phyloP scores from a whole-genome alignment of 768 basidiomycete species.

The Sistotremastrum suecicum region DNA sequence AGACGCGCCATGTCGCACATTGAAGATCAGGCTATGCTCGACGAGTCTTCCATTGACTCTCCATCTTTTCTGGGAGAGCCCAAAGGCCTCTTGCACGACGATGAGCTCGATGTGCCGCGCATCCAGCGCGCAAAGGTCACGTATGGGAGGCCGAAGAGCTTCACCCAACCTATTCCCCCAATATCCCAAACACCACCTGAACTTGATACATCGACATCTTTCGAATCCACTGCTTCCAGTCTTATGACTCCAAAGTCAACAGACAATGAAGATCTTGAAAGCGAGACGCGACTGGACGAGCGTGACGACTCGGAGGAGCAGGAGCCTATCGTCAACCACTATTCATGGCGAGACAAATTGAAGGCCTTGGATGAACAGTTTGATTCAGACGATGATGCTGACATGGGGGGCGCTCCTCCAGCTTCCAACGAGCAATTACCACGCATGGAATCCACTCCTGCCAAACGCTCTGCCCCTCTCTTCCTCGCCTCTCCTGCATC shows the following conservation, averaged over 20 bases:
- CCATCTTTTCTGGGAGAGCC: too few species aligned
- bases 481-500: background rate
- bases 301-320: background rate
- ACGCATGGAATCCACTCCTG: background rate
- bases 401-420: background rate
- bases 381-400: background rate
- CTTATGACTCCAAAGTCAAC: too few species aligned
- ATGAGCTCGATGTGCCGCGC: too few species aligned
- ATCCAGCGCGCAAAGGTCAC: constrained; percentile 1
- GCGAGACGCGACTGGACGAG: background rate
- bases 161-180: too few species aligned
- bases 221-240: too few species aligned
- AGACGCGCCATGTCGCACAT: too few species aligned
- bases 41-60: too few species aligned
- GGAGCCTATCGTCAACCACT: background rate
- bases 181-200: too few species aligned
- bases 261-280: background rate
- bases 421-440: background rate
- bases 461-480: background rate
- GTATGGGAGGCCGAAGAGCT: constrained; percentile 2
- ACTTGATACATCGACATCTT: too few species aligned
- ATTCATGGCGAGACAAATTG: constrained; percentile 1
- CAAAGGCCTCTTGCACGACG: too few species aligned
- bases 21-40: too few species aligned
- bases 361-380: constrained; percentile 2